Evolutionary conservation across 257 asterid genomes (phyloP).

Genomic region (Petunia secreta): DNA sequence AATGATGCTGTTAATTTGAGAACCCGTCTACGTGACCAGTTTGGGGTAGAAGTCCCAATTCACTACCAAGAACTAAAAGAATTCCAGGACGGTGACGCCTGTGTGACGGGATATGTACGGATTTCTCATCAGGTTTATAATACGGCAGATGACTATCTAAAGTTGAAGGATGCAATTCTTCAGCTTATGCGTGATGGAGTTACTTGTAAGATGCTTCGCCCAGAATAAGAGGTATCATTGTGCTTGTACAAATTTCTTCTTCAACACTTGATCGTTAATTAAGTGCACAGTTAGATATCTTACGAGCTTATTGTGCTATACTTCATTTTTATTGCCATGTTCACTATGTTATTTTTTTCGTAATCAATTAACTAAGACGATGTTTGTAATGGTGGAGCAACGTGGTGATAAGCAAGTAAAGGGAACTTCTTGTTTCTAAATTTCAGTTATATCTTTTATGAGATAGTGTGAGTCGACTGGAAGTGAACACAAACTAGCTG

Average conservation of each 20-base stretch:
- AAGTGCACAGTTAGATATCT: neutral
- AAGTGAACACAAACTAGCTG: neutral
- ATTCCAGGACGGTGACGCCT: slow-evolving; percentile 45
- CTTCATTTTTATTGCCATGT: slow-evolving; percentile 13
- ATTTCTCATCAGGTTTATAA: slow-evolving; percentile 97
- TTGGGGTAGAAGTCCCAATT: slow-evolving; percentile 86
- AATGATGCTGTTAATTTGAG: slow-evolving; percentile 80
- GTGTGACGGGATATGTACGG: slow-evolving; percentile 79
- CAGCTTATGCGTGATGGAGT: slow-evolving; percentile 68
- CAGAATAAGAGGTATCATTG: slow-evolving; percentile 50
- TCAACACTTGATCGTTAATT: slow-evolving; percentile 7
- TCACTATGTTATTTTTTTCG: neutral
- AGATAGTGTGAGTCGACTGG: neutral
- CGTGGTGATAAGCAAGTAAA: neutral
- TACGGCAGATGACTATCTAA: slow-evolving; percentile 68
- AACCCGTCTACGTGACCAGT: slow-evolving; percentile 72
- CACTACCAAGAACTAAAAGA: slow-evolving; percentile 67
- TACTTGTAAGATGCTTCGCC: slow-evolving; percentile 61
- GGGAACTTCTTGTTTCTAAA: neutral
- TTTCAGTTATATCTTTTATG: neutral
- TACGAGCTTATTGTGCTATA: slow-evolving; percentile 3
- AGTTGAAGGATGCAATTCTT: slow-evolving; percentile 67
- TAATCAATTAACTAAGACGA: neutral
- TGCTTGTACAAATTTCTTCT: slow-evolving; percentile 10
- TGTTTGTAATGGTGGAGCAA: neutral